Conservation (phyloP, 768 basidiomycete species). For the Terana coerulea region DNA sequence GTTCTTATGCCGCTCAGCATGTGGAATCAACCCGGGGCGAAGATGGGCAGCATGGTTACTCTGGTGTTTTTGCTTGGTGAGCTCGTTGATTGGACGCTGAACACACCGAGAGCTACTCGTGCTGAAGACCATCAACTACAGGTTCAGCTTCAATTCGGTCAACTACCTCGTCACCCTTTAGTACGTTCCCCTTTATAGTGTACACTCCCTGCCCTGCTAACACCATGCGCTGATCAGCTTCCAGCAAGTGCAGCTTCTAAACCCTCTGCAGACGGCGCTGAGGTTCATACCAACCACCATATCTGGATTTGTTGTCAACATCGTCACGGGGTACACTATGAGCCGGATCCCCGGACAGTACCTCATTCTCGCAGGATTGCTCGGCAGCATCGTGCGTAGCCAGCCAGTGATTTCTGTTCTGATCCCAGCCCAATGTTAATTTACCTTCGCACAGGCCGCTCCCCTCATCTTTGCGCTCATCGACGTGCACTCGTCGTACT, state of each 20-base stretch:
- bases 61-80: conserved; percentile 29
- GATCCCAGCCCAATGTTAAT: background rate
- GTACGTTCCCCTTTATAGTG: no score
- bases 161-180: conserved; percentile 27
- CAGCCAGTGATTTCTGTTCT: background rate
- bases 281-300: conserved; percentile 29
- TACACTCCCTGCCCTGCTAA: no score
- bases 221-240: no score
- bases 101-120: no score
- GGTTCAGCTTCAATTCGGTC: conserved; percentile 28
- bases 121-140: no score
- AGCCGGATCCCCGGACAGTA: conserved; percentile 22
- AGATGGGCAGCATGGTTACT: conserved; percentile 21
- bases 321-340: conserved; percentile 14
- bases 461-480: conserved; percentile 28
- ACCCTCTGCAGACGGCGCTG: conserved; percentile 27
- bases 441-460: conserved; percentile 19
- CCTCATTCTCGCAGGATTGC: conserved; percentile 24
- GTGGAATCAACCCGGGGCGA: conserved; percentile 24
- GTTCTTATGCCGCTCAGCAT: conserved; percentile 27
- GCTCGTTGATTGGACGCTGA: no score
- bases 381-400: conserved; percentile 23
- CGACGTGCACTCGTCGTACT: conserved; percentile 25
- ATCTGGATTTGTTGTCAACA: conserved; percentile 15
- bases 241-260: conserved; percentile 26